phyloP scores from a whole-genome alignment of 495 filamentous ascomycete genomes.

The Chaetomium cochliodes region DNA sequence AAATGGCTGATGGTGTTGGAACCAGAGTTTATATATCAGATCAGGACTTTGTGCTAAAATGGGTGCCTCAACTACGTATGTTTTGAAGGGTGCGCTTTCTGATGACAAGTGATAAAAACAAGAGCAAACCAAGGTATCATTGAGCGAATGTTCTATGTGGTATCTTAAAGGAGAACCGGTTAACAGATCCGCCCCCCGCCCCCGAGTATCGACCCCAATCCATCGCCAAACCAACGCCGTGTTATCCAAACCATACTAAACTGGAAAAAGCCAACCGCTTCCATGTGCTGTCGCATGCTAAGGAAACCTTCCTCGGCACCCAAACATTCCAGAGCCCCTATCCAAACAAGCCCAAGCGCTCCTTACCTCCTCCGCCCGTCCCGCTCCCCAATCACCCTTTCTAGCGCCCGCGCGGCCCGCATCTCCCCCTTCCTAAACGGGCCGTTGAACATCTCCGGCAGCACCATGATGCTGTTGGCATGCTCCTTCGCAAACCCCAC shows the following conservation, averaged over 20 bases:
- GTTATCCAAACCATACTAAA: too few relatives aligned
- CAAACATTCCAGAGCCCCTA: not conserved
- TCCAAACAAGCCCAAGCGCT: not conserved
- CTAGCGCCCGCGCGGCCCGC: slow-evolving; percentile 52
- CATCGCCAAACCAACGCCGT: slow-evolving; percentile 1
- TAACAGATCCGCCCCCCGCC: not conserved
- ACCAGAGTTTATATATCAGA: not conserved
- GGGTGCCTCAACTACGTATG: not conserved
- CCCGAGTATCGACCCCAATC: not conserved
- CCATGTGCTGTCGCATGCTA: not conserved
- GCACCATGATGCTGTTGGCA: slow-evolving; percentile 61
- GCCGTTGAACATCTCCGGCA: slow-evolving; percentile 60
- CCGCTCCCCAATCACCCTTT: slow-evolving; percentile 46
- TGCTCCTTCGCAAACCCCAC: slow-evolving; percentile 67
- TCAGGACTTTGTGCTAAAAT: not conserved
- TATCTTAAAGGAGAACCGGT: slow-evolving; percentile 15
- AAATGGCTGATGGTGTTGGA: not conserved
- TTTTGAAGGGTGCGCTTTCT: not conserved
- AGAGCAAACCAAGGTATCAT: slow-evolving; percentile 10
- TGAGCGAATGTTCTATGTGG: slow-evolving; percentile 27
- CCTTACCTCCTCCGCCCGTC: slow-evolving; percentile 38
- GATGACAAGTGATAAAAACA: not conserved
- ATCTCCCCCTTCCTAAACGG: slow-evolving; percentile 57
- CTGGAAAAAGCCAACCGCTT: not conserved
- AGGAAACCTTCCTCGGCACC: not conserved